Base-by-base conservation (phyloP, 257 asterid species). In the Lycium ferocissimum region DNA sequence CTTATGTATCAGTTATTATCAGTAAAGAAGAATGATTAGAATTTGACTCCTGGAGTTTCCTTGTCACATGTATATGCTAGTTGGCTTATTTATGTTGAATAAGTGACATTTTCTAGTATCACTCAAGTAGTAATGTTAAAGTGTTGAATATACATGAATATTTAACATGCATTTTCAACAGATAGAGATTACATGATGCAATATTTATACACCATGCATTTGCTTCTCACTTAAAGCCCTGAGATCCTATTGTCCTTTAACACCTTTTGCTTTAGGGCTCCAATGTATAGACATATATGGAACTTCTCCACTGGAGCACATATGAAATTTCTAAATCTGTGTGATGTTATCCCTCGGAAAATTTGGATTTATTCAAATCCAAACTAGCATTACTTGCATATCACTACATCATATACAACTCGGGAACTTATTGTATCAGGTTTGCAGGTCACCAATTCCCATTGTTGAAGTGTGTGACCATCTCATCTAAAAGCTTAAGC, bases 321-420 rank as follows among this genome's bases (percentile, higher is more conserved):
- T 11, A 75, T 1, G 9, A 20, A 75, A 14, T 22, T 22, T 13
- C 81, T 20, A 47, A 75, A 75, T 26, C 5, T 0, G 62, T 12
- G 81, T 49, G n/a, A 75, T 75, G 20, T 75, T 73, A 75, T 75
- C 56, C 58, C 80, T 18, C 61, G 20, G 81, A 61, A 13, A 20
- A 75, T 75, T 47, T 75, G 49, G 61, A 75, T 75, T 14, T 75
- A 49, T 20, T 49, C 80, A 72, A 75, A 75, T 49, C 62, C 81
- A 75, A 49, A 75, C 45, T 75, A 75, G 40, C 81, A 49, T 73
- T 75, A 26, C 59, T 75, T 75, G 81, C 61, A 75, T 11, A n/a
- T 22, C 81, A 22, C 40, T 20, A 2, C 81, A 75, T 75, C 62
- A 75, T 13, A 20, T 49, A 75, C 18, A 20, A 75, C 6, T 49